phyloP scores from a whole-genome alignment of 148 eudicot genomes.

The Cornus kousa region DNA sequence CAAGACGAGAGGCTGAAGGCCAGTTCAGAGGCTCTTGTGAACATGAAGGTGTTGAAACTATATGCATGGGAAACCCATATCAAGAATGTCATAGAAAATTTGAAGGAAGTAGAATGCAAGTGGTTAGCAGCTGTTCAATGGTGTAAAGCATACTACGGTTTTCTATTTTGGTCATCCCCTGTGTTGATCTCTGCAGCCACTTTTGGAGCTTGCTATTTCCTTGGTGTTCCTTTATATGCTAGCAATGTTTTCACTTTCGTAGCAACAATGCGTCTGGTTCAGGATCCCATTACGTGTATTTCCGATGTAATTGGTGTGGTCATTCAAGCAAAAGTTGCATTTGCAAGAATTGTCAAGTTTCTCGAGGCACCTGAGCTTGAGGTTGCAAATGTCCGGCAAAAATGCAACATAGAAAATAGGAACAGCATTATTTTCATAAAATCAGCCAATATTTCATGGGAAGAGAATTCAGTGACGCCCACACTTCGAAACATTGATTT shows the following conservation, averaged over 20 bases:
- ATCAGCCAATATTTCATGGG: conserved; percentile 68
- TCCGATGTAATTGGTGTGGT: conserved; percentile 65
- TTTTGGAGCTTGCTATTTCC: conserved; percentile 67
- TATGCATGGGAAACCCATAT: conserved; percentile 95
- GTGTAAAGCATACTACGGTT: conserved; percentile 44
- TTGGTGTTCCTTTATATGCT: conserved; percentile 54
- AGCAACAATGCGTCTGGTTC: conserved; percentile 72
- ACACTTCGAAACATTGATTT: conserved; percentile 52
- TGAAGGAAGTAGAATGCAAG: conserved; percentile 59
- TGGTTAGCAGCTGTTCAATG: conserved; percentile 57
- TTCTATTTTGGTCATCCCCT: conserved; percentile 66
- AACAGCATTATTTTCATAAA: conserved; percentile 33
- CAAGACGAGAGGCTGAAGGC: conserved; percentile 57
- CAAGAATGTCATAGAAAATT: conserved; percentile 51
- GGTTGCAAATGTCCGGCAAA: conserved; percentile 34
- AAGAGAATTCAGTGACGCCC: conserved; percentile 36
- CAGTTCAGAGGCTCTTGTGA: conserved; percentile 59
- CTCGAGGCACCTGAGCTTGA: conserved; percentile 75
- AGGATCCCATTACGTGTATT: conserved; percentile 66
- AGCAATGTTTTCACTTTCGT: conserved; percentile 81
- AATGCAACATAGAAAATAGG: conserved; percentile 4
- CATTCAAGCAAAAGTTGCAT: conserved; percentile 75
- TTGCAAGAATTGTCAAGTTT: conserved; percentile 53
- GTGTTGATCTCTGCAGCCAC: conserved; percentile 66
- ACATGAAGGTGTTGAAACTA: conserved; percentile 81